Evolutionary conservation across 495 filamentous ascomycete species (phyloP).

Genomic region (Penicillium canariense): DNA sequence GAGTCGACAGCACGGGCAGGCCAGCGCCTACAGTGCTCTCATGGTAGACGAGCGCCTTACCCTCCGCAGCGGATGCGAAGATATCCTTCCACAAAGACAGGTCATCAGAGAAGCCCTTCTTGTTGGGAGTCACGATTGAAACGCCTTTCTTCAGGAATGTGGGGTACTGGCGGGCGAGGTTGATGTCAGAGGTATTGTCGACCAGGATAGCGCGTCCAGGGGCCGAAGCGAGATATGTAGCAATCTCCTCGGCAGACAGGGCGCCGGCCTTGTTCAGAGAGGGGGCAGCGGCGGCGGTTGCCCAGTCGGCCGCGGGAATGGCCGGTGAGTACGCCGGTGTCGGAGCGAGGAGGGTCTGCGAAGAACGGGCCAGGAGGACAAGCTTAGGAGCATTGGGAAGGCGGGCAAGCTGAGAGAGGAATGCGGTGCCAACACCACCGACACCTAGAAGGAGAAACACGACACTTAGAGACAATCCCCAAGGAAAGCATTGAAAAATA

Average conservation of each 20-base stretch:
- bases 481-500: neutral
- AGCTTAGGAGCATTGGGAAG: conserved; percentile 65
- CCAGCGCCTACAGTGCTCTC: conserved; percentile 89
- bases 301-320: conserved; percentile 51
- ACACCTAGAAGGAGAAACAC: conserved; percentile 60
- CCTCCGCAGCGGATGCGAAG: conserved; percentile 57
- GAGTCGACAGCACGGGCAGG: conserved; percentile 82
- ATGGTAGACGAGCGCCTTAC: conserved; percentile 77
- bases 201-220: conserved; percentile 73
- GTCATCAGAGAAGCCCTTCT: conserved; percentile 83
- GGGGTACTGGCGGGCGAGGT: conserved; percentile 75
- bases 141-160: conserved; percentile 72
- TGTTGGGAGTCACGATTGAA: conserved; percentile 90
- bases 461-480: neutral
- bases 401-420: conserved; percentile 75
- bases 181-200: conserved; percentile 86
- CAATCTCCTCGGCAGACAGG: conserved; percentile 59
- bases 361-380: conserved; percentile 76
- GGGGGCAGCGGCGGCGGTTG: conserved; percentile 52
- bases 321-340: conserved; percentile 40
- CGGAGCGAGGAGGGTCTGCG: conserved; percentile 64
- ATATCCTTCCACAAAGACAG: conserved; percentile 78
- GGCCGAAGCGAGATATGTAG: conserved; percentile 63
- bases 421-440: conserved; percentile 88
- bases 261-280: conserved; percentile 47